Evolutionary conservation across 495 filamentous ascomycete species (phyloP).

Genomic region (Xylaria palmicola): DNA sequence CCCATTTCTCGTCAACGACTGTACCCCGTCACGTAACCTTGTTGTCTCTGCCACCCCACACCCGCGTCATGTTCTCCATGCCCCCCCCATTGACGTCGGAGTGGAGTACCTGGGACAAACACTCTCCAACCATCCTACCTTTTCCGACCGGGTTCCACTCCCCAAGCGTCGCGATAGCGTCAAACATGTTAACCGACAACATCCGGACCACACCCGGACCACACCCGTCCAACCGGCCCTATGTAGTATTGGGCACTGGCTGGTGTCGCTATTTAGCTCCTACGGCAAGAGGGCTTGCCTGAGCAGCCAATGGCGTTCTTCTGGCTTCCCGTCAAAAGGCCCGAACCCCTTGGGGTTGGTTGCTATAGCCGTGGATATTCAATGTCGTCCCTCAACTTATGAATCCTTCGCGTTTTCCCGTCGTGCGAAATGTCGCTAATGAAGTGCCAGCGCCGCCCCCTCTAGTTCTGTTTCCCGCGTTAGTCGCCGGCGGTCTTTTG

Average conservation of each 20-base stretch:
- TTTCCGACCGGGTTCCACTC: constrained; percentile 3
- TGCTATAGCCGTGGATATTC: background rate
- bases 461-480: constrained; percentile 12
- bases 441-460: constrained; percentile 5
- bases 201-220: constrained; percentile 4
- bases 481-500: background rate
- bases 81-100: constrained; percentile 5
- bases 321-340: background rate
- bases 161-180: background rate
- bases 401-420: constrained; percentile 13
- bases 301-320: background rate
- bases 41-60: background rate
- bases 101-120: background rate
- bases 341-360: background rate
- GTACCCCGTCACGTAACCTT: background rate
- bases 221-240: background rate
- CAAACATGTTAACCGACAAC: constrained; percentile 7
- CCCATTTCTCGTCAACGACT: background rate
- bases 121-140: constrained; percentile 3
- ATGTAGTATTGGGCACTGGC: background rate
- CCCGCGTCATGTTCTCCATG: background rate
- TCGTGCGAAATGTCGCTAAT: constrained; percentile 25
- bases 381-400: constrained; percentile 20
- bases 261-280: background rate
- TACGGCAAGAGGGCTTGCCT: background rate